Evolutionary conservation across 169 alveolate species (phyloP), one percentile per base, ranked within the genome.

Genomic region (Plasmodium gonderi): DNA sequence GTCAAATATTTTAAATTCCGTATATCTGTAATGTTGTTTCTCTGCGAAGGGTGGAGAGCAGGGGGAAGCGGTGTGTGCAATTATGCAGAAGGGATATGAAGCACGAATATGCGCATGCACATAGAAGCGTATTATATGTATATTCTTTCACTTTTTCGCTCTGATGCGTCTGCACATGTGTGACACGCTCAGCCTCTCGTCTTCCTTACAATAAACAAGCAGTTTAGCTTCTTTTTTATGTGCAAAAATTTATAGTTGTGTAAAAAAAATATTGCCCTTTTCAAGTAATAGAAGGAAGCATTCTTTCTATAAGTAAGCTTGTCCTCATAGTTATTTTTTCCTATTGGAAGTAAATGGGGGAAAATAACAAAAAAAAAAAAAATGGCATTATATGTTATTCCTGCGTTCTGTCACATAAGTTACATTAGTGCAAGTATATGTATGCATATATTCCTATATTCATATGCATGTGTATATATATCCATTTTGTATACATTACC

Each of bases 281-380:
- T 87, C 47, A 87, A 75, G 68, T 87, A 87, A 54, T 87, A 87
- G 79, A 87, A 87, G 64, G 87, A 75, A 47, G 78, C 79, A 87
- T 87, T 49, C 14, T 54, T 87, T 8, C 80, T 33, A n/a, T 64
- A 54, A 11, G 29, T 29, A 12, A 51, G 65, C 11, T 36, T 87
- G 45, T 87, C 89, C 67, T 87, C 79, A 87, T 74, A 74, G 33
- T 54, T 60, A 44, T 33, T 40, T 74, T 60, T 47, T 45, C 65
- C 93, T 87, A 23, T 33, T 65, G 68, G 44, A 40, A 40, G 51
- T 29, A 29, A 40, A 45, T 38, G 60, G 9, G 54, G 47, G 33
- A 8, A 17, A 20, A 67, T 14, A 67, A 0, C 11, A n/a, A n/a
- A n/a, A n/a, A n/a, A n/a, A n/a, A n/a, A n/a, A n/a, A n/a, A n/a